Evolutionary conservation across 2,329 filamentous ascomycete genomes (phyloP).

Genomic region (Pseudogymnoascus sp.): DNA sequence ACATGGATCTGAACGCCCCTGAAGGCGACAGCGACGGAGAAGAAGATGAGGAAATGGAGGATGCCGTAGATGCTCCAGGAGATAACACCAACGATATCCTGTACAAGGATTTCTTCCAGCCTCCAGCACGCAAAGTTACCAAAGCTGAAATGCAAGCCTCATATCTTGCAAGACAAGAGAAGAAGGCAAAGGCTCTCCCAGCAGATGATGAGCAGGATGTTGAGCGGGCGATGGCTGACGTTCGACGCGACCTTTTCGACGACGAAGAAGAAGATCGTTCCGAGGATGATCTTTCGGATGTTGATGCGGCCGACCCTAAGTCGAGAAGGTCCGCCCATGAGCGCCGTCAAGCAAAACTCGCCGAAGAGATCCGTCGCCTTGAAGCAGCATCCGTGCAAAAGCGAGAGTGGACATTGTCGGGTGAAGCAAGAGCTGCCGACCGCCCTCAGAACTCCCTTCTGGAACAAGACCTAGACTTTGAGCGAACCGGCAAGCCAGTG

Average conservation of each 20-base stretch:
- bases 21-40: slow-evolving; percentile 60
- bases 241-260: slow-evolving; percentile 85
- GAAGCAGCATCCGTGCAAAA: slow-evolving; percentile 86
- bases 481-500: slow-evolving; percentile 88
- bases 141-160: slow-evolving; percentile 41
- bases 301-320: slow-evolving; percentile 61
- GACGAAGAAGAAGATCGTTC: slow-evolving; percentile 61
- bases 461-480: slow-evolving; percentile 92
- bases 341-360: slow-evolving; percentile 74
- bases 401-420: slow-evolving; percentile 81
- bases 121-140: slow-evolving; percentile 64
- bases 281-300: slow-evolving; percentile 56
- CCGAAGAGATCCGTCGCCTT: slow-evolving; percentile 82
- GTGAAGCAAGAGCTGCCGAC: slow-evolving; percentile 76
- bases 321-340: slow-evolving; percentile 80
- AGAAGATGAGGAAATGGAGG: slow-evolving; percentile 46
- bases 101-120: slow-evolving; percentile 90
- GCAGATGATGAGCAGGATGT: slow-evolving; percentile 58
- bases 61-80: slow-evolving; percentile 45
- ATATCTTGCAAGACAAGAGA: slow-evolving; percentile 31
- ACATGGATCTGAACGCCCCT: slow-evolving; percentile 65
- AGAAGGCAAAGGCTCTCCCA: slow-evolving; percentile 34
- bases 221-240: slow-evolving; percentile 75
- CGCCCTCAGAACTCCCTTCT: slow-evolving; percentile 86
- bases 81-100: slow-evolving; percentile 80